These are phyloP conservation scores for Agrocybe chaxingu DNA, from an alignment of 768 basidiomycete genomes.

Conservation along the genomic window DNA sequence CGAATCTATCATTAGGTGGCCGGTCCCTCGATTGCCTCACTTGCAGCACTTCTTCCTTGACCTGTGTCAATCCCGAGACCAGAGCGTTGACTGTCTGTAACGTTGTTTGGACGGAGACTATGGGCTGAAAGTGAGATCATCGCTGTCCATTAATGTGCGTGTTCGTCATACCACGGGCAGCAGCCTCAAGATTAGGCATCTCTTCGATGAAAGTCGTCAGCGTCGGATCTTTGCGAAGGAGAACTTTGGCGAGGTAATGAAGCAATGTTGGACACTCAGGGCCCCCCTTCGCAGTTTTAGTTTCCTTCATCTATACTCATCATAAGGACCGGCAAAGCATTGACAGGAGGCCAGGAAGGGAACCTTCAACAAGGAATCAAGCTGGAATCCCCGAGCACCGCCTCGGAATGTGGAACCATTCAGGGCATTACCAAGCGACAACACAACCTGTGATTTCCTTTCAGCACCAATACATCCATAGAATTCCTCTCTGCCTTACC, in stretches of 20 bases:
- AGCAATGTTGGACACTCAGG: conserved; percentile 83
- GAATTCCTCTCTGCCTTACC: conserved; percentile 31
- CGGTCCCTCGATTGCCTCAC: conserved; percentile 29
- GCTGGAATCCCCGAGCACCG: conserved; percentile 78
- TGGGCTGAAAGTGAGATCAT: not conserved
- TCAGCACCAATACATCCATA: not conserved
- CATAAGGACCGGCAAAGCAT: not conserved
- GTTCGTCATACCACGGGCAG: conserved; percentile 61
- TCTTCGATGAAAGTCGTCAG: conserved; percentile 77
- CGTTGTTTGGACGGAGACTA: conserved; percentile 75
- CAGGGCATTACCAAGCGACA: conserved; percentile 77
- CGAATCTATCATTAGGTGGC: conserved; percentile 56
- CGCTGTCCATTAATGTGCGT: not conserved
- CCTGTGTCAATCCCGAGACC: conserved; percentile 50
- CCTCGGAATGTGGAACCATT: conserved; percentile 85
- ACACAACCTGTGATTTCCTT: conserved; percentile 47
- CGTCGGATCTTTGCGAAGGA: conserved; percentile 63
- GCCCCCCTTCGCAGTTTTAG: conserved; percentile 66
- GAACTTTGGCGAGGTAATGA: conserved; percentile 80
- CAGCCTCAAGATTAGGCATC: conserved; percentile 76
- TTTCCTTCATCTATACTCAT: conserved; percentile 68
- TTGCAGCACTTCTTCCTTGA: conserved; percentile 52
- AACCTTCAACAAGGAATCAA: conserved; percentile 83
- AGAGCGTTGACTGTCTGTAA: conserved; percentile 58
- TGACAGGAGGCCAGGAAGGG: not conserved